Conservation (phyloP, 257 asterid genomes). For the Primulina tabacum region DNA sequence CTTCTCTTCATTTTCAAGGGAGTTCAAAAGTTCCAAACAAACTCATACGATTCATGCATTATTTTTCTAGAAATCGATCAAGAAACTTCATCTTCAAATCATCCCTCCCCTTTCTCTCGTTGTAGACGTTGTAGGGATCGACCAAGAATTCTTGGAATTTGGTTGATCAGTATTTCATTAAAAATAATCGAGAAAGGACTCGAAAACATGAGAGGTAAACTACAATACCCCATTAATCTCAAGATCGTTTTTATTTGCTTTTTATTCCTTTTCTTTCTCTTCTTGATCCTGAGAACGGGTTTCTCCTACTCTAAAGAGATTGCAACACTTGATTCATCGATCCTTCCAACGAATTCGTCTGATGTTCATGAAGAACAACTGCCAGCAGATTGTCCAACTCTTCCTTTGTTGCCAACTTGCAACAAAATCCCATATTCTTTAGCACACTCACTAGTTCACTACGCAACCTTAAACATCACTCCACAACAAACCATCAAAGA, state of each 20-base stretch:
- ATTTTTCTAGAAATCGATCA: conserved; percentile 13
- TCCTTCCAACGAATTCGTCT: conserved; percentile 17
- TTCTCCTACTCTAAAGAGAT: conserved; percentile 23
- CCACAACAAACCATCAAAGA: conserved; percentile 82
- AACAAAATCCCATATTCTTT: conserved; percentile 64
- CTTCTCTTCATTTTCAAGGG: neutral
- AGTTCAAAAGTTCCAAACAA: neutral
- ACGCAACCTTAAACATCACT: conserved; percentile 74
- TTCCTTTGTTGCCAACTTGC: conserved; percentile 40
- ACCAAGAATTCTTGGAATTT: neutral
- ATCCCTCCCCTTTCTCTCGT: conserved; percentile 12
- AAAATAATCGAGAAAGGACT: neutral
- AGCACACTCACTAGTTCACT: conserved; percentile 69
- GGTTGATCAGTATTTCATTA: neutral
- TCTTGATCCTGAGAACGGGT: conserved; percentile 35
- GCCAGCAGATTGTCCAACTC: conserved; percentile 25
- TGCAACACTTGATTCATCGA: neutral
- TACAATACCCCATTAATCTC: conserved; percentile 33
- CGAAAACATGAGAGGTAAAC: conserved; percentile 37
- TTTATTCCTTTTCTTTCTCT: conserved; percentile 40
- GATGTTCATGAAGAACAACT: conserved; percentile 22
- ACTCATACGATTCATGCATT: neutral
- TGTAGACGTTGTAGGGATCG: neutral
- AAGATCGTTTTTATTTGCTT: conserved; percentile 37
- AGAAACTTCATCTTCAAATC: conserved; percentile 5